A percentile compares a stretch with the other conserved stretches of the same genome.
Evolutionary conservation across 1,284 basidiomycete species (phyloP).

Genomic region (Ceratobasidium sp.): DNA sequence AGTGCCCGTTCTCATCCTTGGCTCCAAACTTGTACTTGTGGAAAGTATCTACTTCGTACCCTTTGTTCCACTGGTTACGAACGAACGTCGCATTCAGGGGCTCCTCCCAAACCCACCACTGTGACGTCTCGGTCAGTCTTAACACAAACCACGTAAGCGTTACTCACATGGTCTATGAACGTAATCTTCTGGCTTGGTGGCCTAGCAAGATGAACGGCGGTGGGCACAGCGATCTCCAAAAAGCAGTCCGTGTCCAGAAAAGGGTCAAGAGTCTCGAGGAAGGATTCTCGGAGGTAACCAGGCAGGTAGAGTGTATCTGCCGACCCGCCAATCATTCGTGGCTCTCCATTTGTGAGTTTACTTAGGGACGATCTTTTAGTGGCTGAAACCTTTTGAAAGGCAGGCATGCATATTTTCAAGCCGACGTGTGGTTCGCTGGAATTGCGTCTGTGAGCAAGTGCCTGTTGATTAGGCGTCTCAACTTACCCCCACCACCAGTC

Average conservation of each 20-base stretch:
- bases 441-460: background rate
- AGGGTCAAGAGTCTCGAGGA: slow-evolving; percentile 58
- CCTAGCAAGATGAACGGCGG: slow-evolving; percentile 59
- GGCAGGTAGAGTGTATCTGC: slow-evolving; percentile 65
- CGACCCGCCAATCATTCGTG: slow-evolving; percentile 62
- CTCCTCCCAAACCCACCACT: slow-evolving; percentile 63
- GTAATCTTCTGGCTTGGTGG: slow-evolving; percentile 58
- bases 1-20: slow-evolving; percentile 53
- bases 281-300: slow-evolving; percentile 55
- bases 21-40: slow-evolving; percentile 65
- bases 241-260: slow-evolving; percentile 64
- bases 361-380: slow-evolving; percentile 57
- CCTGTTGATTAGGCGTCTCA: too few species aligned
- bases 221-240: slow-evolving; percentile 63
- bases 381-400: slow-evolving; percentile 56
- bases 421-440: slow-evolving; percentile 56
- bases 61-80: slow-evolving; percentile 60
- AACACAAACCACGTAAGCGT: background rate
- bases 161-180: slow-evolving; percentile 59
- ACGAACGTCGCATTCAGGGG: slow-evolving; percentile 62
- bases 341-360: slow-evolving; percentile 53
- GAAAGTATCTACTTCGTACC: slow-evolving; percentile 63
- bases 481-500: slow-evolving; percentile 48
- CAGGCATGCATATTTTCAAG: slow-evolving; percentile 59
- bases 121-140: background rate